Percentiles rank a stretch among this genome's conserved stretches.
These are phyloP conservation scores for Boletus tylopilopsis DNA, from an alignment of 768 basidiomycete genomes.

Conservation along the genomic window DNA sequence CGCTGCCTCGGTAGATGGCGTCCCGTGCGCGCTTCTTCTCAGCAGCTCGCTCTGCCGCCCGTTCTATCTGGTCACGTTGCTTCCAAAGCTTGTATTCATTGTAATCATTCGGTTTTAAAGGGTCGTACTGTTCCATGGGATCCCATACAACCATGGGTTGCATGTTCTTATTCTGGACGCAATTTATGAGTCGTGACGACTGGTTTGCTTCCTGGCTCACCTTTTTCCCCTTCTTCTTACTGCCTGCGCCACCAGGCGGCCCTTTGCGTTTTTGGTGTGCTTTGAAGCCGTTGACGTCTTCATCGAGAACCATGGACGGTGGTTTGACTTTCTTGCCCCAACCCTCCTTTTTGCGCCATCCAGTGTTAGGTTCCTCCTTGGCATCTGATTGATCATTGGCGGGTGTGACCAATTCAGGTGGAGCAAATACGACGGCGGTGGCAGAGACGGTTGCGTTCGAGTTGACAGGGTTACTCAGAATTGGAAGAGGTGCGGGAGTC, in stretches of 20 bases:
- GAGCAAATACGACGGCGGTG: constrained; percentile 68
- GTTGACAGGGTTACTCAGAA: constrained; percentile 29
- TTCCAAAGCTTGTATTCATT: constrained; percentile 84
- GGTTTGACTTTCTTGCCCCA: constrained; percentile 92
- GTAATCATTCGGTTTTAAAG: constrained; percentile 82
- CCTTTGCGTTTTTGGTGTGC: constrained; percentile 50
- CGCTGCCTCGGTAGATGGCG: constrained; percentile 44
- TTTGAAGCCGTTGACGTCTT: constrained; percentile 84
- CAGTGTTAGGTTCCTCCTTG: constrained; percentile 26
- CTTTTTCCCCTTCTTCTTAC: constrained; percentile 56
- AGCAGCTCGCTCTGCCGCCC: constrained; percentile 55
- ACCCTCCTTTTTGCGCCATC: constrained; percentile 49
- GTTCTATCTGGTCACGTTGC: constrained; percentile 69
- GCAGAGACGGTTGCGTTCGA: constrained; percentile 37
- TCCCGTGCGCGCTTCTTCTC: constrained; percentile 58
- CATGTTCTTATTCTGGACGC: constrained; percentile 55
- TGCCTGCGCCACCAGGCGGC: constrained; percentile 37
- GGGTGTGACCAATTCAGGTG: constrained; percentile 50
- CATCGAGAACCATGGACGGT: constrained; percentile 86
- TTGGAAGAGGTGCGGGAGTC: constrained; percentile 26
- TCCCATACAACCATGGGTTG: constrained; percentile 64
- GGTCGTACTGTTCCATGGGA: constrained; percentile 76
- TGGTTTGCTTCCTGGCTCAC: constrained; percentile 31
- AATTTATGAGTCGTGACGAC: constrained; percentile 1
- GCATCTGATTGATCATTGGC: constrained; percentile 24